These are phyloP conservation scores for Verticillium albo-atrum DNA, from an alignment of 2,329 filamentous ascomycete species.

Conservation along the genomic window DNA sequence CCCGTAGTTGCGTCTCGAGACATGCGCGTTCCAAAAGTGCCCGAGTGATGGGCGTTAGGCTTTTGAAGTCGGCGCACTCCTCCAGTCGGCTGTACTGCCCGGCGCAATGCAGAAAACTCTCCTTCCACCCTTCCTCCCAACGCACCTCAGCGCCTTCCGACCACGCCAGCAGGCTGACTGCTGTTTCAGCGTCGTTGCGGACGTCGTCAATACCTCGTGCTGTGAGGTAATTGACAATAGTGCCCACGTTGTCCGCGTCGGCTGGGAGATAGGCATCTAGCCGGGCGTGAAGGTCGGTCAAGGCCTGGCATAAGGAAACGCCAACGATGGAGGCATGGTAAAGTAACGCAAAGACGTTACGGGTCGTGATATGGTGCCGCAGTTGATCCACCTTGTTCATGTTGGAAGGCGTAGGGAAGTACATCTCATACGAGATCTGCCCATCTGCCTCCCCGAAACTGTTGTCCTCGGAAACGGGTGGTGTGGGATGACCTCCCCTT, in stretches of 20 bases:
- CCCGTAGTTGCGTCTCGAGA: slow-evolving; percentile 57
- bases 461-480: slow-evolving; percentile 40
- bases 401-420: slow-evolving; percentile 53
- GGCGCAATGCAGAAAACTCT: slow-evolving; percentile 62
- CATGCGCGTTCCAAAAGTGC: slow-evolving; percentile 58
- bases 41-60: slow-evolving; percentile 56
- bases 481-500: slow-evolving; percentile 31
- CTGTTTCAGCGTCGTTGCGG: slow-evolving; percentile 53
- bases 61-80: slow-evolving; percentile 48
- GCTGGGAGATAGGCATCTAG: slow-evolving; percentile 55
- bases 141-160: slow-evolving; percentile 56
- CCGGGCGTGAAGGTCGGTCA: slow-evolving; percentile 57
- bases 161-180: slow-evolving; percentile 61
- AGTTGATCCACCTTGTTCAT: slow-evolving; percentile 42
- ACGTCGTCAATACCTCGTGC: slow-evolving; percentile 60
- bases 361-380: slow-evolving; percentile 59
- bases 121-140: slow-evolving; percentile 64
- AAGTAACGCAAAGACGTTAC: slow-evolving; percentile 64
- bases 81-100: slow-evolving; percentile 58
- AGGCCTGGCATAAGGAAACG: slow-evolving; percentile 56
- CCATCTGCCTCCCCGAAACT: slow-evolving; percentile 42
- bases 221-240: slow-evolving; percentile 57
- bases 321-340: slow-evolving; percentile 63
- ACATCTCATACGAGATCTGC: slow-evolving; percentile 58
- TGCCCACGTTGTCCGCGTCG: slow-evolving; percentile 51